phyloP scores from a whole-genome alignment of 2,329 filamentous ascomycete species.

The Annulohypoxylon truncatum region DNA sequence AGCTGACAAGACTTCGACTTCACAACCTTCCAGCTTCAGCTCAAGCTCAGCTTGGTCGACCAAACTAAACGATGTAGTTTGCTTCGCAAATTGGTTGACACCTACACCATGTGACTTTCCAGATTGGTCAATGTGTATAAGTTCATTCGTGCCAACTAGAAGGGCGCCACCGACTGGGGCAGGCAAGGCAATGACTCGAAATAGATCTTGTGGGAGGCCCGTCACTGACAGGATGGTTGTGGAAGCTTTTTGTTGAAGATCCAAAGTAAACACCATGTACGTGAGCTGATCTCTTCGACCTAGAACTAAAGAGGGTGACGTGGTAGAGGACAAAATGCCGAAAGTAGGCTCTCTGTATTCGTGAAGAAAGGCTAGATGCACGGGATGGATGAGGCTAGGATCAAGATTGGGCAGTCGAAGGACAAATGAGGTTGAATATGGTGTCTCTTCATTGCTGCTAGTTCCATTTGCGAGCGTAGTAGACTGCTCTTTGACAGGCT shows the following conservation, averaged over 20 bases:
- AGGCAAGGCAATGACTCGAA: conserved; percentile 83
- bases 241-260: conserved; percentile 91
- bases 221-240: conserved; percentile 90
- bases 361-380: conserved; percentile 92
- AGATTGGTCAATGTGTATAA: conserved; percentile 95
- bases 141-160: conserved; percentile 86
- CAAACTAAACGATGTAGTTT: conserved; percentile 84
- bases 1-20: conserved; percentile 78
- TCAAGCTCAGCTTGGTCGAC: conserved; percentile 85
- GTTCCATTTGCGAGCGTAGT: conserved; percentile 57
- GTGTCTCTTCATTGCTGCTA: conserved; percentile 70
- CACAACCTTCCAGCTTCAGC: conserved; percentile 83
- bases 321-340: conserved; percentile 86
- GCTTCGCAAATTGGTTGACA: conserved; percentile 89
- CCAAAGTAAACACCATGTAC: conserved; percentile 95
- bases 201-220: conserved; percentile 87
- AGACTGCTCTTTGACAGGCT: conserved; percentile 62
- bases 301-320: conserved; percentile 78
- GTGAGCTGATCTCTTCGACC: conserved; percentile 86
- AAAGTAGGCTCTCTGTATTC: conserved; percentile 98
- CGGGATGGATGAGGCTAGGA: conserved; percentile 84
- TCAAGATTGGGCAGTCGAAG: conserved; percentile 90
- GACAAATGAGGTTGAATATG: conserved; percentile 92
- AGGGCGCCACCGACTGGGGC: conserved; percentile 89
- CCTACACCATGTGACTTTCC: conserved; percentile 93